These are phyloP conservation scores for Nissolia schottii DNA, from an alignment of 306 rosid species.

Conservation along the genomic window DNA sequence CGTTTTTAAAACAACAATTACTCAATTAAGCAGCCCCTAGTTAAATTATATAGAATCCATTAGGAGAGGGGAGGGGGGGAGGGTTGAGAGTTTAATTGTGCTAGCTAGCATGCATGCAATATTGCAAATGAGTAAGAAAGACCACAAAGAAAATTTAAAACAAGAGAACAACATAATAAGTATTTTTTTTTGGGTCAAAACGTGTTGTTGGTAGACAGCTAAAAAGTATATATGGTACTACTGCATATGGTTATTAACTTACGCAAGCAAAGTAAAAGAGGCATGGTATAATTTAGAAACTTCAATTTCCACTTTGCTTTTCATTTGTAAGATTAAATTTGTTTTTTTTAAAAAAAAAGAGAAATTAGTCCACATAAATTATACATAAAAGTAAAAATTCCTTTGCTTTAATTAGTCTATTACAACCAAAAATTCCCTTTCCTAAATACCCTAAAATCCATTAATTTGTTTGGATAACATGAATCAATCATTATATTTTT, in stretches of 20 bases:
- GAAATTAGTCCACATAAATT: neutral
- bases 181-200: too few relatives aligned
- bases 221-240: slow-evolving; percentile 15
- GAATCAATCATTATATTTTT: neutral
- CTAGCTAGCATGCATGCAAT: neutral
- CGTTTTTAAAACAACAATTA: neutral
- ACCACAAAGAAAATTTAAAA: too few relatives aligned
- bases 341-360: neutral
- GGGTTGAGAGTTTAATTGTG: too few relatives aligned
- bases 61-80: too few relatives aligned
- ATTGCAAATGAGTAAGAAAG: neutral
- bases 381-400: neutral
- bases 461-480: neutral
- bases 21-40: neutral
- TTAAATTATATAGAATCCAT: neutral
- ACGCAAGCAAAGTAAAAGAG: neutral
- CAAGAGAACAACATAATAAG: too few relatives aligned
- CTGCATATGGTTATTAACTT: neutral
- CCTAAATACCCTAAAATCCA: neutral
- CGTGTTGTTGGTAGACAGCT: slow-evolving; percentile 15
- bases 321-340: neutral
- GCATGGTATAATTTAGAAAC: neutral
- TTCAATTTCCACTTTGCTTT: neutral
- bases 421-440: neutral
- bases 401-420: neutral